These are phyloP conservation scores for Talaromyces sp. DNA, from an alignment of 2,329 filamentous ascomycete species.

Conservation along the genomic window DNA sequence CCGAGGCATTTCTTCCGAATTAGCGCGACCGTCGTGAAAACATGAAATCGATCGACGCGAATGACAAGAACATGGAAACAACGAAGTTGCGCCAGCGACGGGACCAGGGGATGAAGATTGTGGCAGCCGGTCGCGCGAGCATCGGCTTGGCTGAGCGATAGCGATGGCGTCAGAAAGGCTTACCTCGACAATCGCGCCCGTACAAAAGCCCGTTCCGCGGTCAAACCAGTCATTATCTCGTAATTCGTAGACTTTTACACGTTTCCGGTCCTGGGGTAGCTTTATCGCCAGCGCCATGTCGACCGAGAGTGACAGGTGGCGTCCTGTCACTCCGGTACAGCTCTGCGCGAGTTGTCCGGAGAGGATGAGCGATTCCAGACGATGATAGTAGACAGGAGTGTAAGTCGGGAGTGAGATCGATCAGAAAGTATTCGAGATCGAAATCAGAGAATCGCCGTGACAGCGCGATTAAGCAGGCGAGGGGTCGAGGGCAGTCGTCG, in stretches of 20 bases:
- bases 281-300: conserved; percentile 49
- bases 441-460: not conserved
- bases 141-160: conserved; percentile 3
- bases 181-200: conserved; percentile 70
- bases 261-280: conserved; percentile 49
- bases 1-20: conserved; percentile 10
- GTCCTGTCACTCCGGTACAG: conserved; percentile 37
- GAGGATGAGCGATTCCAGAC: conserved; percentile 5
- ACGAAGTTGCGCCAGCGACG: conserved; percentile 19
- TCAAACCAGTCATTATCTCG: conserved; percentile 99
- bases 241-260: conserved; percentile 98
- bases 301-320: conserved; percentile 31
- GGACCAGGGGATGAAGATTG: not conserved
- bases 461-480: not conserved
- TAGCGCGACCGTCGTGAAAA: not conserved
- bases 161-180: conserved; percentile 31
- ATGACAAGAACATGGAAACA: not conserved
- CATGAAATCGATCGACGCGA: not conserved
- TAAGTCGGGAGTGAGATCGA: not conserved
- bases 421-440: not conserved
- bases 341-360: conserved; percentile 15
- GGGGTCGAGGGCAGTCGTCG: not conserved
- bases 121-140: conserved; percentile 14
- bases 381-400: not conserved
- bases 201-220: conserved; percentile 92